phyloP scores from a whole-genome alignment of 169 alveolate species.

The Plasmodium berghei region DNA sequence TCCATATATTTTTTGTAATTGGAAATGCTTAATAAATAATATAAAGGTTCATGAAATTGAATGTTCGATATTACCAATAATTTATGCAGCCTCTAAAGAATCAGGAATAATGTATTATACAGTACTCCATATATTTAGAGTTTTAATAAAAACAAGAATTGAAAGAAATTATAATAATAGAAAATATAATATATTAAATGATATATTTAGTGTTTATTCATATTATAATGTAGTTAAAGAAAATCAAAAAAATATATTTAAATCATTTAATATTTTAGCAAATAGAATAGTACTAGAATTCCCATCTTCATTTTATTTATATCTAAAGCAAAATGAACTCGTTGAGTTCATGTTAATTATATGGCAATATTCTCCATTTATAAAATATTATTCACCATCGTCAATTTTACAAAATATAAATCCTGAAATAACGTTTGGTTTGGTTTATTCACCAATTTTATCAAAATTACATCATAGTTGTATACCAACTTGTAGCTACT shows the following conservation, averaged over 20 bases:
- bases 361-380: constrained; percentile 86
- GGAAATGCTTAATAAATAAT: constrained; percentile 88
- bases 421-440: constrained; percentile 86
- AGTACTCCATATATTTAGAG: constrained; percentile 81
- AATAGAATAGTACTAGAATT: constrained; percentile 82
- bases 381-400: constrained; percentile 82
- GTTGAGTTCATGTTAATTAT: constrained; percentile 83
- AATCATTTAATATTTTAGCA: constrained; percentile 79
- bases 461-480: constrained; percentile 88
- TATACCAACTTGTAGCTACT: constrained; percentile 86
- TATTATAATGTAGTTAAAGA: constrained; percentile 77
- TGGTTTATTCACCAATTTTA: constrained; percentile 79
- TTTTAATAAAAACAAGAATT: constrained; percentile 76
- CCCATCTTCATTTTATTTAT: constrained; percentile 85
- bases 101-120: constrained; percentile 71
- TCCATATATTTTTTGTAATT: constrained; percentile 89
- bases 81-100: constrained; percentile 83
- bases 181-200: constrained; percentile 75
- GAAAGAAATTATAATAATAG: constrained; percentile 75
- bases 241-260: constrained; percentile 80
- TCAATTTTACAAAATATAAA: constrained; percentile 81
- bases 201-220: constrained; percentile 79
- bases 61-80: constrained; percentile 83
- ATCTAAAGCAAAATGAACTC: constrained; percentile 85
- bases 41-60: constrained; percentile 89